Evolutionary conservation across 768 basidiomycete species (phyloP), one percentile per base, ranked within the genome.

Genomic region (Termitomyces titanicus): DNA sequence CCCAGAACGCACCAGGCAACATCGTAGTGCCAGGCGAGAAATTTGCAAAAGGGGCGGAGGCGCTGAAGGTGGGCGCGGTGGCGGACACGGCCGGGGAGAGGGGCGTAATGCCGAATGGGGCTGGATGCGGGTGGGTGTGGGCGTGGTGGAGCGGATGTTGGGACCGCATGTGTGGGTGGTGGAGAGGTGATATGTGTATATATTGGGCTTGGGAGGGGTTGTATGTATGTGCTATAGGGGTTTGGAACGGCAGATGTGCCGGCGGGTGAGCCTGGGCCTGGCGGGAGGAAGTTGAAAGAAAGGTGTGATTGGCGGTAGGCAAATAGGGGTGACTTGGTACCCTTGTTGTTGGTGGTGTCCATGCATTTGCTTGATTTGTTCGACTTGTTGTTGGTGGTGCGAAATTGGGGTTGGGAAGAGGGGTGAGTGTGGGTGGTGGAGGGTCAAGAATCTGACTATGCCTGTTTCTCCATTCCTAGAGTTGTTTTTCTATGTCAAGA

Each of bases 291-390:
- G 12, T 85, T 86, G 72, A 97, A 98, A 5, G 92, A 88, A 90
- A 0, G 95, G 94, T n/a, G 95, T 97, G 64, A 97, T 93, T 1
- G 92, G n/a, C n/a, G n/a, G 89, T 13, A 91, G 48, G 2, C 22
- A 9, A 10, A 49, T 37, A 0, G 24, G 47, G 3, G 47, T 49
- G 11, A 37, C 24, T 27, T 49, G 47, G 24, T 38, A 25, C 24
- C 13, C 20, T 17, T 34, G 47, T 4, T 29, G 46, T 11, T 47
- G 31, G n/a, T n/a, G n/a, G n/a, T n/a, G n/a, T 3, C 0, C 33
- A 17, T 48, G 47, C 24, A n/a, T 17, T n/a, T 48, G 47, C 3
- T 33, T 47, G 33, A 47, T 47, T 8, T 47, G 74, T 47, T 81
- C 64, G 48, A 73, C 72, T 40, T 63, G 61, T 24, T 54, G 57